Evolutionary conservation across 1,284 basidiomycete species (phyloP).

Genomic region (Cryptococcus hybrid): DNA sequence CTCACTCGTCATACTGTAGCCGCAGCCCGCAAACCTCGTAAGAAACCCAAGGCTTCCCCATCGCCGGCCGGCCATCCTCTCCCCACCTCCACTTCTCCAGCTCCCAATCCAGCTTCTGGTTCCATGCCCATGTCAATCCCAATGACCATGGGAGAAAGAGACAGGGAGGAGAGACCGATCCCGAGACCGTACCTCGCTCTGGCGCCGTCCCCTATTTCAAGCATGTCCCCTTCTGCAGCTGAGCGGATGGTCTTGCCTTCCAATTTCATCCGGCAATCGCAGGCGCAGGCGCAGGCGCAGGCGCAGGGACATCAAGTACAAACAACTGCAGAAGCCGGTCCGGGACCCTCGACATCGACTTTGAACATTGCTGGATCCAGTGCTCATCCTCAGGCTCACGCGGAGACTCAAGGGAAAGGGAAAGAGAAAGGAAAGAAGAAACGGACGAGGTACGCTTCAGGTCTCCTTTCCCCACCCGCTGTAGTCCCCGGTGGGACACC

Average conservation of each 20-base stretch:
- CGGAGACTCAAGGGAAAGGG: not conserved
- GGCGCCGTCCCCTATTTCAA: conserved; percentile 35
- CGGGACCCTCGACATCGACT: not conserved
- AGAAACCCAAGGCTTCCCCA: conserved; percentile 24
- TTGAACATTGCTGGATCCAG: not conserved
- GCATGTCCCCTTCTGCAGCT: conserved; percentile 25
- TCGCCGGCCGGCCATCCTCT: not conserved
- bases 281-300: not conserved
- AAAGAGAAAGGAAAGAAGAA: conserved; percentile 4
- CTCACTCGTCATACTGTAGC: not conserved
- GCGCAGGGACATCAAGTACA: not conserved
- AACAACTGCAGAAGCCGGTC: too few species aligned
- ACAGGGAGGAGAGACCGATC: conserved; percentile 15
- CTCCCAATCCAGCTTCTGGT: not conserved
- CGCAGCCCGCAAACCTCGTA: conserved; percentile 20
- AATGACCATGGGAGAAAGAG: too few species aligned
- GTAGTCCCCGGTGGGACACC: conserved; percentile 36
- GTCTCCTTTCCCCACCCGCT: conserved; percentile 31
- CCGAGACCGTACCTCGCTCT: conserved; percentile 41
- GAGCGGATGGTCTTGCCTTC: conserved; percentile 23
- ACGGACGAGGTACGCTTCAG: conserved; percentile 21
- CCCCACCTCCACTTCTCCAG: conserved; percentile 1
- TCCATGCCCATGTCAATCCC: too few species aligned
- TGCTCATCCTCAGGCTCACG: too few species aligned
- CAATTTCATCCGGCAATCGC: not conserved